These are phyloP conservation scores for Strobilomyces echinocephalus DNA, from an alignment of 768 basidiomycete genomes.

Conservation along the genomic window DNA sequence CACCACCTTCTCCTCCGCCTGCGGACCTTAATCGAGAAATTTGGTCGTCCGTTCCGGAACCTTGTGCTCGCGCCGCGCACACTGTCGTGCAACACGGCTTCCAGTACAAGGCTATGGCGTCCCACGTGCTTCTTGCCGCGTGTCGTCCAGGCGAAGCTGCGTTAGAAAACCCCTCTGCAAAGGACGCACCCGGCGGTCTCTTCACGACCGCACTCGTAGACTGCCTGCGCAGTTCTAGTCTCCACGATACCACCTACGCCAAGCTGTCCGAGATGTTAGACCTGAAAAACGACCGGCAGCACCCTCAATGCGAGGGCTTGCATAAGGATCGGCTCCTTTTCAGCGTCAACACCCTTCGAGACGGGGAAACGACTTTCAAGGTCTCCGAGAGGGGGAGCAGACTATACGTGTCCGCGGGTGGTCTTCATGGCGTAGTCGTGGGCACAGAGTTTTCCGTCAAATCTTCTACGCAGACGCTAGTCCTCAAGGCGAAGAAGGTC, in stretches of 20 bases:
- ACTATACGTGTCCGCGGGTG: conserved; percentile 15
- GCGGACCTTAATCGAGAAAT: conserved; percentile 11
- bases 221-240: conserved; percentile 2
- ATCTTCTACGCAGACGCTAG: not conserved
- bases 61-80: conserved; percentile 6
- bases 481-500: conserved; percentile 14
- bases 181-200: conserved; percentile 11
- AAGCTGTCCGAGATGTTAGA: conserved; percentile 10
- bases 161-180: conserved; percentile 5
- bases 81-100: conserved; percentile 7
- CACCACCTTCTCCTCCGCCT: conserved; percentile 11
- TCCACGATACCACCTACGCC: conserved; percentile 15
- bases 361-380: conserved; percentile 14
- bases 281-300: conserved; percentile 2
- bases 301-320: conserved; percentile 19
- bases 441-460: conserved; percentile 13
- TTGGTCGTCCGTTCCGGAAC: conserved; percentile 1
- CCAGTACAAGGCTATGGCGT: conserved; percentile 18
- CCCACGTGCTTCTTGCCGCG: conserved; percentile 20
- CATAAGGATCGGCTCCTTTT: conserved; percentile 17
- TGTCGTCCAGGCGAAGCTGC: conserved; percentile 15
- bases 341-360: conserved; percentile 13
- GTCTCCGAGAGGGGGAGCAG: conserved; percentile 3
- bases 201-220: conserved; percentile 19
- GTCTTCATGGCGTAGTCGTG: conserved; percentile 13